Base-by-base conservation (phyloP, 2,329 filamentous ascomycete species). In the Cladophialophora chaetospira region DNA sequence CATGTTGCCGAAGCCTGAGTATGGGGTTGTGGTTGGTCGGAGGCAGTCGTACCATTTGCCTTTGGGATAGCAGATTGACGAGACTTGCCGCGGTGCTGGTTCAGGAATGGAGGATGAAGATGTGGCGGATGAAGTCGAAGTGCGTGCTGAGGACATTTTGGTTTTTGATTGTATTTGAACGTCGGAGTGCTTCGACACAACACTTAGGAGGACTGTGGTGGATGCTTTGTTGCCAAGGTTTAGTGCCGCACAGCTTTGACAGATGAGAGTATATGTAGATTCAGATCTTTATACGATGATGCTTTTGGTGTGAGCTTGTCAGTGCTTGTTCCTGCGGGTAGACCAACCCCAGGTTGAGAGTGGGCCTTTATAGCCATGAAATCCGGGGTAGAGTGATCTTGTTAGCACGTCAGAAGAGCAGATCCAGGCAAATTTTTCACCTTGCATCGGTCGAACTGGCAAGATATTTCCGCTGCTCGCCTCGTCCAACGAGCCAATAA, bases 1-100 rank as follows among this genome's bases (percentile, higher is more conserved):
- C 53, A 60, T 53, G 35, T 49, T 53, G 21, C 53, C 53, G 28
- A 60, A 56, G n/a, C 57, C 57, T 19, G 33, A 9, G 31, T 60
- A 60, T 2, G 57, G 57, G 1, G 21, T 49, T 6, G 47, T 56
- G 9, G 57, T 60, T 6, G 57, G 57, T 8, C 57, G 57, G 21
- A 60, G 53, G 57, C 57, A 60, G 48, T 60, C 57, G 43, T 60
- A 60, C 53, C 57, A 56, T 26, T 60, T 60, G 53, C 57, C 53
- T 49, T 60, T 57, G 15, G 57, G 57, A 13, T 51, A 46, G 28
- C 57, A 60, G 29, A 60, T 28, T 13, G 48, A 57, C 3, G 48
- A 50, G 28, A 57, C 53, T 26, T 43, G 46, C 6, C 46, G 45
- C 9, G 45, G 38, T 21, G 38, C 15, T 28, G 55, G 36, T 36